Conservation (phyloP, 106 monocot species). For the Amphibolis antarctica region DNA sequence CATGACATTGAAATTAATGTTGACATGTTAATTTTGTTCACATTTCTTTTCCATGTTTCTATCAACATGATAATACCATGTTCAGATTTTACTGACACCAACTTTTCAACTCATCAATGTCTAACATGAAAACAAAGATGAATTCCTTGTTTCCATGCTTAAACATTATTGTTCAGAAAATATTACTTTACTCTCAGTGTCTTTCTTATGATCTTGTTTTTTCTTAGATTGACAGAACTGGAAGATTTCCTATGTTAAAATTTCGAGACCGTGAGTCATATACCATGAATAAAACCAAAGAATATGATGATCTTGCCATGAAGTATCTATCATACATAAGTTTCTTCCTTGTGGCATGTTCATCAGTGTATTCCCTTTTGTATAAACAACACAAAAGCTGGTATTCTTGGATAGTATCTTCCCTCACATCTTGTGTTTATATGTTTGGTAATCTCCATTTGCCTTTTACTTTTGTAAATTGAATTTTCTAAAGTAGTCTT, state of each 20-base stretch:
- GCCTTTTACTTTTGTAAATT: neutral
- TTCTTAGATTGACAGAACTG: conserved; percentile 76
- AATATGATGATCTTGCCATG: conserved; percentile 96
- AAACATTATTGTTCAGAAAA: neutral
- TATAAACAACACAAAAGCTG: conserved; percentile 88
- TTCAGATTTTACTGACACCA: too few species aligned
- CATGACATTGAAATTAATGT: too few species aligned
- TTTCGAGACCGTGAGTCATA: conserved; percentile 91
- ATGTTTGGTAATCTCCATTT: conserved; percentile 77
- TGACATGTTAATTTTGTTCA: too few species aligned
- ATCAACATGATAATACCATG: too few species aligned
- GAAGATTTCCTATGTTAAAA: conserved; percentile 69
- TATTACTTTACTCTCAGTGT: neutral
- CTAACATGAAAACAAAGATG: too few species aligned
- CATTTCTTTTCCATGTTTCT: too few species aligned
- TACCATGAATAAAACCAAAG: conserved; percentile 80
- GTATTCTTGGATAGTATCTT: conserved; percentile 99
- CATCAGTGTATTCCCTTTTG: conserved; percentile 77
- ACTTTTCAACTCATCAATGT: neutral
- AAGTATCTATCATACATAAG: conserved; percentile 81
- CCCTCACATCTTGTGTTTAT: conserved; percentile 87
- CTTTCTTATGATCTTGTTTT: neutral
- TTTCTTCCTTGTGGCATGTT: conserved; percentile 66
- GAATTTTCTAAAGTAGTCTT: too few species aligned
- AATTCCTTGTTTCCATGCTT: neutral